Conservation (phyloP, 164 flowering plant species). For the Warburgia ugandensis region DNA sequence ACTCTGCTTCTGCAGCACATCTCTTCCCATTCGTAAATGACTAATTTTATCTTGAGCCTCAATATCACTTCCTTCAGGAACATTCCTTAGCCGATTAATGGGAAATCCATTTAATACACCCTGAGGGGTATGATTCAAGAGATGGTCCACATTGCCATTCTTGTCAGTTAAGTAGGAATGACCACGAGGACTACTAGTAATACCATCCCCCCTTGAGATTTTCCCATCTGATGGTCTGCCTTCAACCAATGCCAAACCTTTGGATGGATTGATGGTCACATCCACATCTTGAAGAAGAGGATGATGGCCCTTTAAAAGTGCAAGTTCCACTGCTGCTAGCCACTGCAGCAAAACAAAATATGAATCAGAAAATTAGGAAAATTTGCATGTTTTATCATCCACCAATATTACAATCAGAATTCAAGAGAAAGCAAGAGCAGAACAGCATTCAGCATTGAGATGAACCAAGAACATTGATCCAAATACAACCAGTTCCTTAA, state of each 20-base stretch:
- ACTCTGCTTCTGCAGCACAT: conserved; percentile 12
- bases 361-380: conserved; percentile 12
- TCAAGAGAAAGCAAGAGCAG: too few species aligned
- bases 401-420: neutral
- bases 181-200: neutral
- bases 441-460: too few species aligned
- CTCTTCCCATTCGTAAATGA: conserved; percentile 11
- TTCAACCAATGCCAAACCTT: conserved; percentile 44
- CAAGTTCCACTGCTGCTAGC: conserved; percentile 94
- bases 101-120: conserved; percentile 22
- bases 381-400: neutral
- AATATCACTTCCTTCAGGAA: conserved; percentile 22
- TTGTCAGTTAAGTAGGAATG: conserved; percentile 7
- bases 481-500: too few species aligned
- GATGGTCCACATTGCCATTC: conserved; percentile 14
- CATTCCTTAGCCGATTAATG: conserved; percentile 15
- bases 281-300: conserved; percentile 86
- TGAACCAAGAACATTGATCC: too few species aligned
- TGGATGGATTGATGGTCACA: conserved; percentile 62
- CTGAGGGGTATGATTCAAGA: conserved; percentile 21
- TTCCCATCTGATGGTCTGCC: conserved; percentile 20
- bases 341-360: conserved; percentile 49
- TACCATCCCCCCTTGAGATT: conserved; percentile 5
- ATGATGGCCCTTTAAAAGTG: conserved; percentile 92
- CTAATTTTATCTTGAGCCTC: conserved; percentile 8